phyloP scores from a whole-genome alignment of 257 asterid species.

The Prunella vulgaris region DNA sequence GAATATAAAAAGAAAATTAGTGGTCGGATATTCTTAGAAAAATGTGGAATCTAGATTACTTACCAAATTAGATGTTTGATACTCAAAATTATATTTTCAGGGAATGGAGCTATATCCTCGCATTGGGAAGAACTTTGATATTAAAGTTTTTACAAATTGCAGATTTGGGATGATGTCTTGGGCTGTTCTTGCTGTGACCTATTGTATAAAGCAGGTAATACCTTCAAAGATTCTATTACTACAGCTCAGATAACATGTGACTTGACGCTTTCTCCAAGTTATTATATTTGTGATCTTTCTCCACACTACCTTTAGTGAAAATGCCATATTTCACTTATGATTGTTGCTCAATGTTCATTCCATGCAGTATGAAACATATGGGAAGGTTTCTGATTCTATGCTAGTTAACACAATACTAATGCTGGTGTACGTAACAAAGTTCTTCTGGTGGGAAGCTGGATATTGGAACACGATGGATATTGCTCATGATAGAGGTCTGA shows the following conservation, averaged over 20 bases:
- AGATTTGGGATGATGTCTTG: slow-evolving; percentile 99
- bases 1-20: not conserved
- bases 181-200: slow-evolving; percentile 95
- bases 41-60: slow-evolving; percentile 6
- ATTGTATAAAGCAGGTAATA: slow-evolving; percentile 93
- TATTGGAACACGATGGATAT: slow-evolving; percentile 99
- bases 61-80: slow-evolving; percentile 11
- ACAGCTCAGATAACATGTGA: not conserved
- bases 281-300: not conserved
- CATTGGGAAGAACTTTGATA: slow-evolving; percentile 86
- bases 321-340: slow-evolving; percentile 13
- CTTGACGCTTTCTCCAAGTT: not conserved
- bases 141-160: slow-evolving; percentile 95
- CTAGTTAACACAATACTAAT: slow-evolving; percentile 69
- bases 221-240: not conserved
- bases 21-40: not conserved
- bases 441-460: slow-evolving; percentile 99
- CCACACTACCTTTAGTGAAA: slow-evolving; percentile 2
- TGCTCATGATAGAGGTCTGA: slow-evolving; percentile 94
- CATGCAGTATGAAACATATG: slow-evolving; percentile 72
- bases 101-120: slow-evolving; percentile 99
- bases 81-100: slow-evolving; percentile 33
- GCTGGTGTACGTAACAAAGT: slow-evolving; percentile 86
- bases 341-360: slow-evolving; percentile 13
- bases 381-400: slow-evolving; percentile 83